These are phyloP conservation scores for Cutaneotrichosporon dermatis DNA, from an alignment of 1,284 basidiomycete genomes.

Conservation along the genomic window DNA sequence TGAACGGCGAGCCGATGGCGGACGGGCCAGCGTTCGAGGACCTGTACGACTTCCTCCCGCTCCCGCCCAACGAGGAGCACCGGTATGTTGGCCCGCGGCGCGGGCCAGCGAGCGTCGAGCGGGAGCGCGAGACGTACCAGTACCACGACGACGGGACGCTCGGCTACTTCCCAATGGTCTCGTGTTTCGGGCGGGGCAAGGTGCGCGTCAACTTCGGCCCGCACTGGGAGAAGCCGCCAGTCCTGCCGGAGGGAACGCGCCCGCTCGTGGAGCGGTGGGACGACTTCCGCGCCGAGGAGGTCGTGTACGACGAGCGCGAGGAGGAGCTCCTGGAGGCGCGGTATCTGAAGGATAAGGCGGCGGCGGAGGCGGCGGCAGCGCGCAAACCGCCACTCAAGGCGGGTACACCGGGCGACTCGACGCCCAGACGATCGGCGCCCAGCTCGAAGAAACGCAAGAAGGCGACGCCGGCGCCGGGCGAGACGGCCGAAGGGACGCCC, in stretches of 20 bases:
- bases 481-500: not conserved
- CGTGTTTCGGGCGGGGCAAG: conserved; percentile 84
- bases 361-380: not conserved
- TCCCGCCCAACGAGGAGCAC: conserved; percentile 53
- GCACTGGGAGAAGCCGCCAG: conserved; percentile 70
- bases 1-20: conserved; percentile 84
- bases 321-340: conserved; percentile 29
- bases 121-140: conserved; percentile 44
- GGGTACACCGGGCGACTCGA: not conserved
- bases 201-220: conserved; percentile 84
- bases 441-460: not conserved
- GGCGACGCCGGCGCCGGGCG: not conserved
- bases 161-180: conserved; percentile 94
- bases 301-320: conserved; percentile 40
- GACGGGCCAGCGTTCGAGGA: conserved; percentile 69
- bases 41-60: conserved; percentile 83
- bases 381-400: not conserved
- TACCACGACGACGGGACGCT: conserved; percentile 83
- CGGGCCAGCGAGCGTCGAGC: conserved; percentile 37
- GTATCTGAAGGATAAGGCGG: conserved; percentile 25
- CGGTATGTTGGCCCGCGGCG: conserved; percentile 1
- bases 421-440: not conserved
- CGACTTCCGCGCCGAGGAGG: conserved; percentile 39
- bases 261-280: conserved; percentile 40
- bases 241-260: conserved; percentile 14